These are phyloP conservation scores for Penicillium vulpinum DNA, from an alignment of 2,329 filamentous ascomycete species.

Conservation along the genomic window DNA sequence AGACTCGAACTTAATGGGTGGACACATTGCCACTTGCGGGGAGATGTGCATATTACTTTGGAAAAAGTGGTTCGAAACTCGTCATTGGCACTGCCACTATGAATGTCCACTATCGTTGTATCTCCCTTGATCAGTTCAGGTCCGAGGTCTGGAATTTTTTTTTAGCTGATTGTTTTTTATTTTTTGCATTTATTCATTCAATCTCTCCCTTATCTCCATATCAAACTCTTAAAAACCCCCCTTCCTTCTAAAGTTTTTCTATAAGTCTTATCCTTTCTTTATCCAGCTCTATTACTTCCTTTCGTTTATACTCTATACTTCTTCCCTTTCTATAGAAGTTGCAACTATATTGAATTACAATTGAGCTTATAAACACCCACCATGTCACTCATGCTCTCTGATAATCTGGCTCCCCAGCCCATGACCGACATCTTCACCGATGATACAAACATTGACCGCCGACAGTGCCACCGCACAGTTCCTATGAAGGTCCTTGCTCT, in stretches of 20 bases:
- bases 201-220: slow-evolving; percentile 21
- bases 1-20: slow-evolving; percentile 1
- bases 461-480: slow-evolving; percentile 64
- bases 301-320: slow-evolving; percentile 1
- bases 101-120: slow-evolving; percentile 22
- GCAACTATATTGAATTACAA: slow-evolving; percentile 1
- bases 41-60: not conserved
- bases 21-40: slow-evolving; percentile 24
- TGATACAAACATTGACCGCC: slow-evolving; percentile 68
- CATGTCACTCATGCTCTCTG: slow-evolving; percentile 40
- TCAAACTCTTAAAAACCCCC: slow-evolving; percentile 13
- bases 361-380: slow-evolving; percentile 10
- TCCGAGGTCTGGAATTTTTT: slow-evolving; percentile 5
- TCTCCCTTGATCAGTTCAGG: slow-evolving; percentile 11
- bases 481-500: slow-evolving; percentile 73
- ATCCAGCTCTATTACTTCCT: slow-evolving; percentile 7
- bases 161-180: slow-evolving; percentile 11
- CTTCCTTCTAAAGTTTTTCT: slow-evolving; percentile 26
- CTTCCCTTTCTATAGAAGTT: not conserved
- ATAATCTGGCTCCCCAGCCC: slow-evolving; percentile 43
- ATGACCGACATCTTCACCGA: slow-evolving; percentile 54
- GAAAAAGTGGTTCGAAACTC: slow-evolving; percentile 7
- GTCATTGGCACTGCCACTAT: slow-evolving; percentile 18
- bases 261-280: slow-evolving; percentile 26
- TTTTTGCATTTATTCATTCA: slow-evolving; percentile 8